These are phyloP conservation scores for Grosmannia huntii DNA, from an alignment of 2,329 filamentous ascomycete species.

Conservation along the genomic window DNA sequence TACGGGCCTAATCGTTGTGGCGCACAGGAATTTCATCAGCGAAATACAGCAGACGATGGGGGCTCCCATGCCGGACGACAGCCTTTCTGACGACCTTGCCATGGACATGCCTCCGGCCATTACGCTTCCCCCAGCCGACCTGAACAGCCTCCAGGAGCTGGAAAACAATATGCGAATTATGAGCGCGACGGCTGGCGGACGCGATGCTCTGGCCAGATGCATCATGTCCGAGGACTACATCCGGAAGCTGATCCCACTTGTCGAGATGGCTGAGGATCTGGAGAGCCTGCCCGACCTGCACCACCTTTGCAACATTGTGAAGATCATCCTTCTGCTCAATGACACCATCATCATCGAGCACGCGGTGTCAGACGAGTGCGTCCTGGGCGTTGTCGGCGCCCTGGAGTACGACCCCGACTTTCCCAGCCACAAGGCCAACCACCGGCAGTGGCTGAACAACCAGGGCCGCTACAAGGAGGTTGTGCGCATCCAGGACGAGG, in stretches of 20 bases:
- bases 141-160: conserved; percentile 74
- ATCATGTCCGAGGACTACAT: conserved; percentile 82
- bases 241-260: conserved; percentile 69
- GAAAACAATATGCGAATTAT: conserved; percentile 73
- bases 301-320: conserved; percentile 94
- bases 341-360: conserved; percentile 91
- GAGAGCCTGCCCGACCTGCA: conserved; percentile 81
- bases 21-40: conserved; percentile 74
- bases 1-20: not conserved
- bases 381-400: conserved; percentile 86
- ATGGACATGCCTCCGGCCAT: conserved; percentile 62
- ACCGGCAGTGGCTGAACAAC: conserved; percentile 82
- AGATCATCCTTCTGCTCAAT: conserved; percentile 86
- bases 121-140: conserved; percentile 62
- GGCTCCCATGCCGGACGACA: conserved; percentile 52
- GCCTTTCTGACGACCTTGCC: conserved; percentile 70
- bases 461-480: conserved; percentile 92
- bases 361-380: conserved; percentile 77
- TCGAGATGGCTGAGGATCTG: conserved; percentile 80
- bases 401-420: conserved; percentile 98
- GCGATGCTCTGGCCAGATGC: conserved; percentile 79
- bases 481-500: conserved; percentile 73
- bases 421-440: conserved; percentile 92
- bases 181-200: conserved; percentile 59
- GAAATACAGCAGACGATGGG: conserved; percentile 63